Conservation (phyloP, 2,329 filamentous ascomycete genomes). For the Botryotinia globosa region DNA sequence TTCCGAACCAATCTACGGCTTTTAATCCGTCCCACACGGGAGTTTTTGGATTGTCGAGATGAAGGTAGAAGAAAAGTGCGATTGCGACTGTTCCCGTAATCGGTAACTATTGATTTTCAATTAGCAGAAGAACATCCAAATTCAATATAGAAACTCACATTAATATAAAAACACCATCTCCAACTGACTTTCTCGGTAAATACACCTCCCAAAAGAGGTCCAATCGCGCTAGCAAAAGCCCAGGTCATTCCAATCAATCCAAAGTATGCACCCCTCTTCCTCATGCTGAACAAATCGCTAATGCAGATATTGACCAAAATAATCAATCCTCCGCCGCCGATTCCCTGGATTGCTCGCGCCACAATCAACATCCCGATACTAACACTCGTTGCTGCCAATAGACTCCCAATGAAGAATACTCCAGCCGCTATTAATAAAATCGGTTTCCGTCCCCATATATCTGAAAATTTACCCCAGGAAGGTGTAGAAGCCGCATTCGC, state of each 20-base stretch:
- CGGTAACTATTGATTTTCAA: background rate
- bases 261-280: conserved; percentile 50
- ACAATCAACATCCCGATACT: conserved; percentile 49
- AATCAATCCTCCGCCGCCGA: conserved; percentile 51
- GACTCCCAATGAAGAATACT: conserved; percentile 52
- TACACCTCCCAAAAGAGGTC: conserved; percentile 63
- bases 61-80: conserved; percentile 59
- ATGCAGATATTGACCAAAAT: conserved; percentile 54
- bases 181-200: conserved; percentile 61
- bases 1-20: conserved; percentile 60
- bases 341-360: conserved; percentile 40
- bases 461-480: conserved; percentile 60
- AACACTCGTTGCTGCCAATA: conserved; percentile 47
- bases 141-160: conserved; percentile 24
- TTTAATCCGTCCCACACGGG: conserved; percentile 59
- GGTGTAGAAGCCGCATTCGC: conserved; percentile 65
- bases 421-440: conserved; percentile 48
- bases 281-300: conserved; percentile 52
- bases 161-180: conserved; percentile 52
- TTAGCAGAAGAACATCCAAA: background rate
- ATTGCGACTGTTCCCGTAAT: conserved; percentile 40
- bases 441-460: conserved; percentile 58
- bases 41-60: conserved; percentile 65
- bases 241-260: conserved; percentile 67
- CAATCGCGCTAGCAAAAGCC: conserved; percentile 57